Evolutionary conservation across 2,329 filamentous ascomycete species (phyloP).

Genomic region (Talaromyces pinophilus): DNA sequence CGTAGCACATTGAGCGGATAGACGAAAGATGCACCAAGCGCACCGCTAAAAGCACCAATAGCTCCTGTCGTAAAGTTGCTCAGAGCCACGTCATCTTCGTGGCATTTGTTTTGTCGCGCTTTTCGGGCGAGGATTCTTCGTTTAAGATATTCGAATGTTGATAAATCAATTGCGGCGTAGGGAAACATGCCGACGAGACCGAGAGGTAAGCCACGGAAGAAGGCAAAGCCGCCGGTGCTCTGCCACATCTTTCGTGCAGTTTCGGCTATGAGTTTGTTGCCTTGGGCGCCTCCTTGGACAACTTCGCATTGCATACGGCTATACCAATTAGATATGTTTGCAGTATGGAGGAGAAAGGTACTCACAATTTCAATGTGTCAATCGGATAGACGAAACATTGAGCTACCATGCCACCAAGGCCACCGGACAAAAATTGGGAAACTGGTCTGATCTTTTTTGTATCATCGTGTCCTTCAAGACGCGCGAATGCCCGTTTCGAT

Average conservation of each 20-base stretch:
- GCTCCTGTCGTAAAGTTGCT: conserved; percentile 82
- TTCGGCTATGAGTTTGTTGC: conserved; percentile 76
- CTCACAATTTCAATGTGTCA: conserved; percentile 66
- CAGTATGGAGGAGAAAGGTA: background rate
- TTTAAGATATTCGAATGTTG: conserved; percentile 93
- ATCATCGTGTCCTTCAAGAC: conserved; percentile 84
- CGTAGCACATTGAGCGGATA: conserved; percentile 94
- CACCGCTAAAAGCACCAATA: conserved; percentile 88
- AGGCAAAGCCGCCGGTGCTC: conserved; percentile 70
- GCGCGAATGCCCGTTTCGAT: conserved; percentile 82
- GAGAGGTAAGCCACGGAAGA: conserved; percentile 92
- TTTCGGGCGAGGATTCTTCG: conserved; percentile 68
- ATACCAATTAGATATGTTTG: conserved; percentile 19
- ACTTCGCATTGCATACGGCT: conserved; percentile 91
- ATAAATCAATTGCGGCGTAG: conserved; percentile 94
- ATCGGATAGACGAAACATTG: conserved; percentile 97
- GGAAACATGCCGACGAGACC: conserved; percentile 96
- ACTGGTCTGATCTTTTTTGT: conserved; percentile 74
- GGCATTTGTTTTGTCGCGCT: conserved; percentile 66
- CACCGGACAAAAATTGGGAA: conserved; percentile 89
- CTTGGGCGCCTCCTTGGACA: conserved; percentile 78
- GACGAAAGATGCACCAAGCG: conserved; percentile 87
- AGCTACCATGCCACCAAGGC: conserved; percentile 88
- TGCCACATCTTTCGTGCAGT: conserved; percentile 86
- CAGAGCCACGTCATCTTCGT: conserved; percentile 79